Conservation (phyloP, 768 basidiomycete genomes). For the Kwoniella bestiolae region DNA sequence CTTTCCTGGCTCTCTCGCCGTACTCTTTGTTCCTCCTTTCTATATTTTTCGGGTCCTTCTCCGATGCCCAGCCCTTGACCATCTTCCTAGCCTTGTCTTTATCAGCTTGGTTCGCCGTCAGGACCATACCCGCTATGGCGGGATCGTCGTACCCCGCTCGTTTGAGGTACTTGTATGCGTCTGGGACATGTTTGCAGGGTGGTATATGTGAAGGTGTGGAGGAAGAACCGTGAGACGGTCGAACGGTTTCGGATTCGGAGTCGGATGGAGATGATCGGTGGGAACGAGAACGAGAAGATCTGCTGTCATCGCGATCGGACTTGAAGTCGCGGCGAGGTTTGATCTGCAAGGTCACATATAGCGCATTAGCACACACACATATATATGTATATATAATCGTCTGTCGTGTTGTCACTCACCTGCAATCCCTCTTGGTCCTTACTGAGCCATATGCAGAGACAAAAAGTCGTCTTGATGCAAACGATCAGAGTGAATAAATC, state of each 20-base stretch:
- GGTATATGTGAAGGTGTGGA: constrained; percentile 9
- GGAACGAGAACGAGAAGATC: background rate
- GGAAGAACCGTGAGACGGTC: background rate
- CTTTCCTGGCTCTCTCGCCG: constrained; percentile 3
- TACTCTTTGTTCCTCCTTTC: constrained; percentile 20
- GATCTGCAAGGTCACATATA: background rate
- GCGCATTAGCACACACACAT: too few relatives aligned
- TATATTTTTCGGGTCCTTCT: constrained; percentile 8
- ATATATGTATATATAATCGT: too few relatives aligned
- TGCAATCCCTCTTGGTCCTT: constrained; percentile 13
- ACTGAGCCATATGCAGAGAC: constrained; percentile 12
- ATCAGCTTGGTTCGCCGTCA: constrained; percentile 4
- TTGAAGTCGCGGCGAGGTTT: background rate
- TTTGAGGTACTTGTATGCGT: constrained; percentile 6
- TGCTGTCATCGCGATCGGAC: background rate
- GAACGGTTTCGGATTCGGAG: background rate
- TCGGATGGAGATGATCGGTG: background rate
- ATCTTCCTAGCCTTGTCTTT: constrained; percentile 9
- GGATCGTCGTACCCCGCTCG: constrained; percentile 12
- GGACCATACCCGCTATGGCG: constrained; percentile 23
- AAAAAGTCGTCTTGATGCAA: constrained; percentile 40
- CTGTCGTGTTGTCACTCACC: constrained; percentile 3
- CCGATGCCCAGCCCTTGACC: constrained; percentile 2
- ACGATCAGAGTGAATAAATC: constrained; percentile 47
- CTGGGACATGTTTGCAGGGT: constrained; percentile 3